These are phyloP conservation scores for Neurospora sp. DNA, from an alignment of 2,329 filamentous ascomycete species.

Conservation along the genomic window DNA sequence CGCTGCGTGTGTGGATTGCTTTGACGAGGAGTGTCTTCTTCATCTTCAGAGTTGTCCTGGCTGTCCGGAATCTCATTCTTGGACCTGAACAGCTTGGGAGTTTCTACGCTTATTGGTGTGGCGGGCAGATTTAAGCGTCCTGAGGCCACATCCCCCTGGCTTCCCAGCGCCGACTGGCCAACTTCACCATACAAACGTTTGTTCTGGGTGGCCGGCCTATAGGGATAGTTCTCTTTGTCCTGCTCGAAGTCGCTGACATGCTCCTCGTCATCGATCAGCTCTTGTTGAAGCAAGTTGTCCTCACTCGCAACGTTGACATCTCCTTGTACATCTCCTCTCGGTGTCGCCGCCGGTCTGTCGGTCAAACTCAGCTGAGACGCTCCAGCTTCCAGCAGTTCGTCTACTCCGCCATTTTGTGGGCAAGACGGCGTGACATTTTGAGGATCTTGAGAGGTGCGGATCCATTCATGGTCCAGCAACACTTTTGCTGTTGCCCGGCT, in stretches of 20 bases:
- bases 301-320: constrained; percentile 16
- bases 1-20: constrained; percentile 10
- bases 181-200: constrained; percentile 47
- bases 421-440: constrained; percentile 37
- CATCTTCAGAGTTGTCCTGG: constrained; percentile 34
- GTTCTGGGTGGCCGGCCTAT: constrained; percentile 38
- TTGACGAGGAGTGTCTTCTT: constrained; percentile 21
- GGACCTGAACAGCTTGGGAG: constrained; percentile 27
- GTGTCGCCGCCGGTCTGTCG: constrained; percentile 27
- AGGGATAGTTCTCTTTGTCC: constrained; percentile 70
- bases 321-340: constrained; percentile 11
- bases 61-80: constrained; percentile 35
- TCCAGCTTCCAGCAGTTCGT: constrained; percentile 47
- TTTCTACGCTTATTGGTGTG: constrained; percentile 22
- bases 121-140: constrained; percentile 39
- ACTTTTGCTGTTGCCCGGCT: constrained; percentile 63
- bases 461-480: constrained; percentile 66
- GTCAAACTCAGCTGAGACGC: constrained; percentile 57
- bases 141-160: constrained; percentile 40
- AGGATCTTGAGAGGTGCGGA: constrained; percentile 29
- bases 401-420: constrained; percentile 45
- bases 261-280: constrained; percentile 26
- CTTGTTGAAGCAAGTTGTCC: constrained; percentile 22
- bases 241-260: constrained; percentile 50
- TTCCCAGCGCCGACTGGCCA: constrained; percentile 41